Conservation (phyloP, 768 basidiomycete species). For the Tricholoma matsutake region DNA sequence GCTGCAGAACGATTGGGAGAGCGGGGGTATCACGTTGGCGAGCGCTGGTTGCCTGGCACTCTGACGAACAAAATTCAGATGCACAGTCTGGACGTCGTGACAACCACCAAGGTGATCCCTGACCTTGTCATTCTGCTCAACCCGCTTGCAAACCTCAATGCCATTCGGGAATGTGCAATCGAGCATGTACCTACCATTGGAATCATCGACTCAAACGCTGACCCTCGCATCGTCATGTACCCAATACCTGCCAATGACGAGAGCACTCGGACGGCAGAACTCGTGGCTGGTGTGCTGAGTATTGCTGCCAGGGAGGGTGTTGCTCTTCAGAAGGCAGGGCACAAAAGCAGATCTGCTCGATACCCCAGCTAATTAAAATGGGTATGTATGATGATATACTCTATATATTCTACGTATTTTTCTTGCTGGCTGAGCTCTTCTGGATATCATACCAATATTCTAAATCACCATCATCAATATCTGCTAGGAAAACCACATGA, state of each 20-base stretch:
- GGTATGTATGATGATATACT: constrained; percentile 9
- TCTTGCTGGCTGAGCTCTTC: constrained; percentile 31
- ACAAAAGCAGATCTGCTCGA: constrained; percentile 18
- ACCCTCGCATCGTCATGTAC: constrained; percentile 96
- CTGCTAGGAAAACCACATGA: constrained; percentile 1
- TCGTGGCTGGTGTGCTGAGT: constrained; percentile 86
- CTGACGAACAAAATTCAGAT: constrained; percentile 83
- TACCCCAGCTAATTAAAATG: background rate
- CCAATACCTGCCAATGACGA: constrained; percentile 99
- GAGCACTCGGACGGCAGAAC: constrained; percentile 83
- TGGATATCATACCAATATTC: constrained; percentile 74
- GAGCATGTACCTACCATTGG: constrained; percentile 92
- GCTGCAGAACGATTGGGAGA: constrained; percentile 76
- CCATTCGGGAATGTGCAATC: constrained; percentile 88
- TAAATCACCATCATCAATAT: constrained; percentile 29
- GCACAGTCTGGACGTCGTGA: constrained; percentile 57
- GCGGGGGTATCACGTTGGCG: constrained; percentile 82
- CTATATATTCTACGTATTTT: constrained; percentile 14
- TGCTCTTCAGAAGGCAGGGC: constrained; percentile 39
- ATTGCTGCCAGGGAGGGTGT: constrained; percentile 80
- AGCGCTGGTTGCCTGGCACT: constrained; percentile 93
- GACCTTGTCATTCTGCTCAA: constrained; percentile 92
- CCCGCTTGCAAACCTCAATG: constrained; percentile 78
- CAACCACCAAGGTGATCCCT: constrained; percentile 60
- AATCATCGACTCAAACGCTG: constrained; percentile 91